phyloP scores from a whole-genome alignment of 2,329 filamentous ascomycete species.

The Neocucurbitaria cava region DNA sequence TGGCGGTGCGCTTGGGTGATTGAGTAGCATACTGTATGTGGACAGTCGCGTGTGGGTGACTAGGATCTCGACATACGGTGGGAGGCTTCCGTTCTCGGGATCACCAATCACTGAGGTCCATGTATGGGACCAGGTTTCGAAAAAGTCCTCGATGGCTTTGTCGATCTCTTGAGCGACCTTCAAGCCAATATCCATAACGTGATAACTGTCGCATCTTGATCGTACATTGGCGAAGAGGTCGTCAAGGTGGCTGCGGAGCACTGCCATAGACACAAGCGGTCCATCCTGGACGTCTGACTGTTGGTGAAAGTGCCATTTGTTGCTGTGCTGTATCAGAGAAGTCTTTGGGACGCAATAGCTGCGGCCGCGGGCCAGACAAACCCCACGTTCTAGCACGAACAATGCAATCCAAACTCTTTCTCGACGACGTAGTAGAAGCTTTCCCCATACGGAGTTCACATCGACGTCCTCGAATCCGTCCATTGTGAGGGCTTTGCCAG shows the following conservation, averaged over 20 bases:
- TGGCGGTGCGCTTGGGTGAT: constrained; percentile 73
- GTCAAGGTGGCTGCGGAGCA: constrained; percentile 71
- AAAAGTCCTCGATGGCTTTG: constrained; percentile 68
- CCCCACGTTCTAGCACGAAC: constrained; percentile 76
- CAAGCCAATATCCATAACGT: constrained; percentile 59
- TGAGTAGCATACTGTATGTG: constrained; percentile 77
- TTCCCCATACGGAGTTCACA: constrained; percentile 65
- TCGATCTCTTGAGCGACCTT: constrained; percentile 56
- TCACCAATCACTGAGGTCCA: constrained; percentile 55
- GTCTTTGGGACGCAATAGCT: constrained; percentile 73
- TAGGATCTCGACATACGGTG: constrained; percentile 77
- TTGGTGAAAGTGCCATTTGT: constrained; percentile 70
- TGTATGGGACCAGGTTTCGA: constrained; percentile 68
- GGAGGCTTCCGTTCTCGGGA: constrained; percentile 59
- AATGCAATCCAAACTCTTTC: constrained; percentile 75
- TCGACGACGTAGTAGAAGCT: constrained; percentile 67
- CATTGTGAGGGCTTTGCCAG: constrained; percentile 68
- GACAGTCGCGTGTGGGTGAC: constrained; percentile 75
- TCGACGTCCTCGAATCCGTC: constrained; percentile 73
- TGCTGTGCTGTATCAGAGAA: constrained; percentile 70
- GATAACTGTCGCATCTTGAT: constrained; percentile 66
- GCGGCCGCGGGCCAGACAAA: constrained; percentile 73
- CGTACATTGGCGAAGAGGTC: constrained; percentile 65
- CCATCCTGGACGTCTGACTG: constrained; percentile 72
- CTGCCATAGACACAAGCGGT: constrained; percentile 74